These are phyloP conservation scores for Chenopodium formosanum DNA, from an alignment of 148 eudicot species.

Conservation along the genomic window DNA sequence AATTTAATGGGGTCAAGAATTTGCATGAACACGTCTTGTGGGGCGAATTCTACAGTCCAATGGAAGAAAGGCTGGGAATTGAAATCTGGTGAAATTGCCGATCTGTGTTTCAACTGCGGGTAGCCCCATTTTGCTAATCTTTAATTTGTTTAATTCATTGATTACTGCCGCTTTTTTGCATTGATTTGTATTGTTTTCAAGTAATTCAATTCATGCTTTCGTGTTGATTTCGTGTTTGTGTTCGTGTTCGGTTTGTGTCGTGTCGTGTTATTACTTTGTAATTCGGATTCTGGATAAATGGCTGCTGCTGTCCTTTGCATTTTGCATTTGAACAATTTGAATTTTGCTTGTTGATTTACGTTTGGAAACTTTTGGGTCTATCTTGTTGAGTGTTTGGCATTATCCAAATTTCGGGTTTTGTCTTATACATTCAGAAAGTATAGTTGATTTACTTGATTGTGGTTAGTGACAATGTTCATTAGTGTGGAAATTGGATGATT, in stretches of 20 bases:
- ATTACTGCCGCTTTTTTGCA: background rate
- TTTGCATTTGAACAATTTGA: background rate
- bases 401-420: background rate
- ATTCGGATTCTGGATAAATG: background rate
- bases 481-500: background rate
- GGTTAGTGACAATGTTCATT: background rate
- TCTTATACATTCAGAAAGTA: background rate
- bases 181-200: background rate
- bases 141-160: background rate
- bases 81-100: slow-evolving; percentile 77
- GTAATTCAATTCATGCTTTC: background rate
- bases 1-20: slow-evolving; percentile 52
- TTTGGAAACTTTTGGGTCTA: background rate
- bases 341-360: background rate
- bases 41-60: slow-evolving; percentile 45
- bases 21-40: slow-evolving; percentile 79
- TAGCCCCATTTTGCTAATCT: slow-evolving; percentile 17
- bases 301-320: background rate
- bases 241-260: background rate
- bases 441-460: slow-evolving; percentile 1
- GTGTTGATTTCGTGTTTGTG: background rate
- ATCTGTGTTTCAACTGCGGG: slow-evolving; percentile 84
- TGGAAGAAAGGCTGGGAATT: slow-evolving; percentile 82
- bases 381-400: background rate
- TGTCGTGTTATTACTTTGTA: background rate